A percentile compares a stretch with the other conserved stretches of the same genome.
These are phyloP conservation scores for Paecilomyces fulvus DNA, from an alignment of 2,329 filamentous ascomycete genomes.

Conservation along the genomic window DNA sequence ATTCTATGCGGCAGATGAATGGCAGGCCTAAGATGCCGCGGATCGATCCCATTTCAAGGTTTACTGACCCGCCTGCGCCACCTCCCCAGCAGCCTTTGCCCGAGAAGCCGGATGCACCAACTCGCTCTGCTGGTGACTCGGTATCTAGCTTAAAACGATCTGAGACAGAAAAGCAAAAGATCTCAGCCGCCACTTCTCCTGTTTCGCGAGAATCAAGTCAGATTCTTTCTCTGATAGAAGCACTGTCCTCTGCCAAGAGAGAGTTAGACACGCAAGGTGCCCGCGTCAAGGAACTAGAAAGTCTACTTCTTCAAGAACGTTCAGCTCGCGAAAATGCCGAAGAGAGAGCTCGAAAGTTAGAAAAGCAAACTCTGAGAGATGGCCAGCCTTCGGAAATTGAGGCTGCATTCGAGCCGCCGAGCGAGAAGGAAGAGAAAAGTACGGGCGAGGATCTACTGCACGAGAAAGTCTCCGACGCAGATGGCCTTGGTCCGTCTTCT, in stretches of 20 bases:
- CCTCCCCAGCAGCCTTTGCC: slow-evolving; percentile 88
- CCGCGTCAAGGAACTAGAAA: slow-evolving; percentile 73
- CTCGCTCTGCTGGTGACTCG: slow-evolving; percentile 37
- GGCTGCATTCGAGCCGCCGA: slow-evolving; percentile 40
- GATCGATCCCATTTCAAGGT: slow-evolving; percentile 69
- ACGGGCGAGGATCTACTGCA: slow-evolving; percentile 5
- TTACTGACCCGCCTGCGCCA: slow-evolving; percentile 86
- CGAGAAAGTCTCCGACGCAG: slow-evolving; percentile 5
- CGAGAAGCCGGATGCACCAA: slow-evolving; percentile 70
- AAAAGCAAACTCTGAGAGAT: slow-evolving; percentile 46
- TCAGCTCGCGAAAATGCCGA: slow-evolving; percentile 77
- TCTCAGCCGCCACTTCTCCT: slow-evolving; percentile 34
- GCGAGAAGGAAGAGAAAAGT: slow-evolving; percentile 9
- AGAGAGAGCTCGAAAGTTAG: slow-evolving; percentile 64
- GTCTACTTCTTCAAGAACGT: slow-evolving; percentile 68
- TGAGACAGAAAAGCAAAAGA: slow-evolving; percentile 66
- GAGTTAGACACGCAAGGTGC: slow-evolving; percentile 78
- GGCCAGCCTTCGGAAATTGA: slow-evolving; percentile 36
- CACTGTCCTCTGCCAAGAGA: slow-evolving; percentile 71
- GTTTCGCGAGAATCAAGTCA: slow-evolving; percentile 56
- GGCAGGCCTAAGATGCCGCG: slow-evolving; percentile 45
- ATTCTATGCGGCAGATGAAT: slow-evolving; percentile 38
- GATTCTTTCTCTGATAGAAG: slow-evolving; percentile 76
- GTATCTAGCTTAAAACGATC: slow-evolving; percentile 58
- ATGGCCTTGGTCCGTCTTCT: slow-evolving; percentile 1